Conservation (phyloP, 2,329 filamentous ascomycete genomes). For the Stagonosporopsis vannaccii region DNA sequence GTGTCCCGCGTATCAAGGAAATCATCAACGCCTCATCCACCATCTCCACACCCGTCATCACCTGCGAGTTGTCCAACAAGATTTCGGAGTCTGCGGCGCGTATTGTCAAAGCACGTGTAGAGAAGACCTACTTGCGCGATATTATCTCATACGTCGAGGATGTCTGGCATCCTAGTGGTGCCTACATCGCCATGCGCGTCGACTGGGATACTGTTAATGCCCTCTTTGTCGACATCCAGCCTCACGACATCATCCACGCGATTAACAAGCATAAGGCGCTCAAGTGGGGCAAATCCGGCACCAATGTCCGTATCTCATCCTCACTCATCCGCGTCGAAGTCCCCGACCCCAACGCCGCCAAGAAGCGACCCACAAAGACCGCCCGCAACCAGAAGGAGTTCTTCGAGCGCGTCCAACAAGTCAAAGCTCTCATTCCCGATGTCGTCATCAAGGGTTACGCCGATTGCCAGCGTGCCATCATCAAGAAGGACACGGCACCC, state of each 20-base stretch:
- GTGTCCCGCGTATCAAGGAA: conserved; percentile 99
- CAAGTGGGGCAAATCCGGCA: conserved; percentile 72
- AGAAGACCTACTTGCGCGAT: conserved; percentile 91
- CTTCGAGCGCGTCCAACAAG: conserved; percentile 80
- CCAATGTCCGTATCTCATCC: conserved; percentile 55
- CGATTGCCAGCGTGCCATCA: conserved; percentile 84
- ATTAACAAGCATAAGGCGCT: conserved; percentile 85
- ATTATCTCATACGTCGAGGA: conserved; percentile 83
- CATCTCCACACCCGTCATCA: conserved; percentile 94
- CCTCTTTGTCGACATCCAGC: conserved; percentile 80
- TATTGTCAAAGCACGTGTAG: conserved; percentile 90
- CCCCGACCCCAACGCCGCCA: conserved; percentile 52
- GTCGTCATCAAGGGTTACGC: conserved; percentile 92
- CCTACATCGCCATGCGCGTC: conserved; percentile 81
- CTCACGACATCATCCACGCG: conserved; percentile 75
- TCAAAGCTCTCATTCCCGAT: conserved; percentile 80
- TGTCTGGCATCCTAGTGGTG: conserved; percentile 79
- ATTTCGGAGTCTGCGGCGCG: conserved; percentile 79
- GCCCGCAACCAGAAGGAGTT: conserved; percentile 63
- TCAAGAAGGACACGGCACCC: conserved; percentile 76
- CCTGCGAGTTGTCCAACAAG: conserved; percentile 81
- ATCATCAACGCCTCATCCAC: conserved; percentile 97
- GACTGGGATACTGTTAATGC: conserved; percentile 80
- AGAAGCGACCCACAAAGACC: conserved; percentile 40
- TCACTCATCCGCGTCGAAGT: conserved; percentile 76